Conservation (phyloP, 306 rosid genomes). For the Echinosophora koreensis region DNA sequence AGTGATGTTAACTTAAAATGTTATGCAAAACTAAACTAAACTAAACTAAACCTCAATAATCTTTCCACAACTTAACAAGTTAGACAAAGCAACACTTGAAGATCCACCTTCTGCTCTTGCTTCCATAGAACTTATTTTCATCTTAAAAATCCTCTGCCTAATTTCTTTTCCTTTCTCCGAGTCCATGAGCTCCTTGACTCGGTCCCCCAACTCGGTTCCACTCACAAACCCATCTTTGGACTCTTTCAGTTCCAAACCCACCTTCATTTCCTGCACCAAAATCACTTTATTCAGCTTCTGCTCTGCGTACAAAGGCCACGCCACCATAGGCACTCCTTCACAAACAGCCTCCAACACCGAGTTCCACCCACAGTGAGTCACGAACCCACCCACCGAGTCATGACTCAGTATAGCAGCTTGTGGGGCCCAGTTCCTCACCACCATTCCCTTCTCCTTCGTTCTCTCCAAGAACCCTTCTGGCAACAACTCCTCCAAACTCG, state of each 20-base stretch:
- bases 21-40: too few species aligned
- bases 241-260: conserved; percentile 48
- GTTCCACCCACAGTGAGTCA: conserved; percentile 66
- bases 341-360: conserved; percentile 57
- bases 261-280: conserved; percentile 57
- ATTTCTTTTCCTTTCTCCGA: not conserved
- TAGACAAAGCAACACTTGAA: not conserved
- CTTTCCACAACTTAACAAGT: not conserved
- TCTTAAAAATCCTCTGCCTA: not conserved
- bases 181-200: conserved; percentile 7
- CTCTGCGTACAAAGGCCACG: conserved; percentile 39
- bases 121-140: not conserved
- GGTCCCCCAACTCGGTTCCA: conserved; percentile 10
- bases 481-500: conserved; percentile 38
- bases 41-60: not conserved
- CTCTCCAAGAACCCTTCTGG: conserved; percentile 51
- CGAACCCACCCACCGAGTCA: conserved; percentile 59
- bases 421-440: conserved; percentile 57
- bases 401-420: conserved; percentile 52
- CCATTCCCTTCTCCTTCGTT: conserved; percentile 46
- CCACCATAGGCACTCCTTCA: not conserved
- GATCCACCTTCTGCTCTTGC: conserved; percentile 9
- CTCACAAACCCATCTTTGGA: conserved; percentile 46
- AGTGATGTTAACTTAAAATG: too few species aligned
- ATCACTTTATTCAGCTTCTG: conserved; percentile 44